Conservation (phyloP, 148 eudicot species). For the Rhododendron molle region DNA sequence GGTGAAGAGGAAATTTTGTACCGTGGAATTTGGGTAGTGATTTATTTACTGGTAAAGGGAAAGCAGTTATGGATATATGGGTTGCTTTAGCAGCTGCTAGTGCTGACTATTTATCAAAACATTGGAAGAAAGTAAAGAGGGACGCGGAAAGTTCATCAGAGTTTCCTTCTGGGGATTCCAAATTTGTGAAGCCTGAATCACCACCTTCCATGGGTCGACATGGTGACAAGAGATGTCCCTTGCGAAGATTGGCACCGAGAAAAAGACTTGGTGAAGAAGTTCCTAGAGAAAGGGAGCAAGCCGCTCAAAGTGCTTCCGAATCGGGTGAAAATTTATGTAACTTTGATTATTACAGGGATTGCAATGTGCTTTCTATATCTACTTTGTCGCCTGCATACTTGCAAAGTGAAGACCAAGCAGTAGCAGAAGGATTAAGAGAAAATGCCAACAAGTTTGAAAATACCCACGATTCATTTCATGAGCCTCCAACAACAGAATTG, state of each 20-base stretch:
- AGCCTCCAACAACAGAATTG: constrained; percentile 31
- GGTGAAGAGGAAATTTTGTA: constrained; percentile 16
- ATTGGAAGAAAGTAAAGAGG: constrained; percentile 41
- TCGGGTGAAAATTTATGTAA: constrained; percentile 19
- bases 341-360: constrained; percentile 9
- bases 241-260: constrained; percentile 11
- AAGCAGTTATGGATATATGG: constrained; percentile 76
- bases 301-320: constrained; percentile 15
- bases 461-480: constrained; percentile 16
- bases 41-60: not conserved
- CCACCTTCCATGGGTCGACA: constrained; percentile 17
- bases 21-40: constrained; percentile 25
- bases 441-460: constrained; percentile 25
- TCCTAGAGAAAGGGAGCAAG: constrained; percentile 21
- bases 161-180: constrained; percentile 20
- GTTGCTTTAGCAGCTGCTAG: constrained; percentile 78
- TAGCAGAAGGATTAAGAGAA: constrained; percentile 21
- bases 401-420: constrained; percentile 21
- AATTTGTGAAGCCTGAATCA: constrained; percentile 29
- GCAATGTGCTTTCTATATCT: constrained; percentile 21
- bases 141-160: constrained; percentile 34
- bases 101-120: constrained; percentile 75
- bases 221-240: constrained; percentile 25
- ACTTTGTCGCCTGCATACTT: constrained; percentile 16
- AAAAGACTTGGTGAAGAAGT: constrained; percentile 16